Conservation (phyloP, 306 rosid species). For the Gleditsia sinensis region DNA sequence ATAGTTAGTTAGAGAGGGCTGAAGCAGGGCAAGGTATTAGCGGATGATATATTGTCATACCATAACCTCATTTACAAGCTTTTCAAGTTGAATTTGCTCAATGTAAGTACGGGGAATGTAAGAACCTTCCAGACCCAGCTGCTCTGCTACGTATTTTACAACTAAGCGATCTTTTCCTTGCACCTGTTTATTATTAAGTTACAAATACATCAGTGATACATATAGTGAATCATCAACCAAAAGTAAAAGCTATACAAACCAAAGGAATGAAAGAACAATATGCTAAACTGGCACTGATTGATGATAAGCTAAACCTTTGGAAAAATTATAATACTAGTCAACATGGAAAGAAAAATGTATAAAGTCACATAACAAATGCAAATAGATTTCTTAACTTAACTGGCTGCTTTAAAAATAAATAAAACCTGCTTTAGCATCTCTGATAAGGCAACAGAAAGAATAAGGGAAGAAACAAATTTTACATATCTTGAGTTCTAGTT, state of each 20-base stretch:
- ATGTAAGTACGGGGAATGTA: constrained; percentile 97
- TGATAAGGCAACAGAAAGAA: background rate
- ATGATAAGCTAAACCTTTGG: constrained; percentile 20
- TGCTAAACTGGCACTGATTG: background rate
- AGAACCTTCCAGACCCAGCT: constrained; percentile 91
- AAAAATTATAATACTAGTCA: background rate
- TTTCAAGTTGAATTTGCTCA: constrained; percentile 97
- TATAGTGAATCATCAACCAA: background rate
- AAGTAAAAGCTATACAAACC: background rate
- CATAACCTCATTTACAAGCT: constrained; percentile 97
- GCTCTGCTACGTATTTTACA: constrained; percentile 66
- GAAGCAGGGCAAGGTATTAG: constrained; percentile 21
- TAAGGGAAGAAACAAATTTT: constrained; percentile 9
- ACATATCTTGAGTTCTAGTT: background rate
- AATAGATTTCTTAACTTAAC: background rate
- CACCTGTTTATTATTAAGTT: constrained; percentile 55
- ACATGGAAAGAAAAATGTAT: constrained; percentile 8
- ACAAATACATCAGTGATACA: constrained; percentile 16
- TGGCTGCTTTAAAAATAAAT: background rate
- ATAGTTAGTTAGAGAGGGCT: constrained; percentile 35
- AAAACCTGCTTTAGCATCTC: background rate
- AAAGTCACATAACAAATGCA: background rate
- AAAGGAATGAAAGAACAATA: constrained; percentile 14
- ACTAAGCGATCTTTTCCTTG: constrained; percentile 90
- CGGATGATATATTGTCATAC: constrained; percentile 50